These are phyloP conservation scores for Fonsecaea multimorphosa DNA, from an alignment of 2,329 filamentous ascomycete species.

Conservation along the genomic window DNA sequence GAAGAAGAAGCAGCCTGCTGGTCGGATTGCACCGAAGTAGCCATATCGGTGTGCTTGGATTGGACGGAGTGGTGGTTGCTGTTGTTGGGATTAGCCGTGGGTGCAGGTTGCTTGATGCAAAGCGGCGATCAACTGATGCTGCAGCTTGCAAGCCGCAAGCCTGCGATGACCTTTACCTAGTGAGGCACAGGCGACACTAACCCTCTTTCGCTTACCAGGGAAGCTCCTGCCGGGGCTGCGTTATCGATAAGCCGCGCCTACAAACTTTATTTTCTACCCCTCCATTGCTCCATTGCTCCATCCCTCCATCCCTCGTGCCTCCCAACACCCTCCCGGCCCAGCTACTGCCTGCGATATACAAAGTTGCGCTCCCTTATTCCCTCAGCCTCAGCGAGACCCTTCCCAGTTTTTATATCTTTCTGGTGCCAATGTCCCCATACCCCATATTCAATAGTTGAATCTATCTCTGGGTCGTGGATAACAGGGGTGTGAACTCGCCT, in stretches of 20 bases:
- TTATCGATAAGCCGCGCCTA: background rate
- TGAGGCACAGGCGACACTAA: background rate
- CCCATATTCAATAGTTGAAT: background rate
- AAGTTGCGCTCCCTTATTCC: background rate
- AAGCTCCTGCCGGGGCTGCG: background rate
- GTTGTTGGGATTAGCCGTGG: constrained; percentile 13
- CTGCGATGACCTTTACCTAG: background rate
- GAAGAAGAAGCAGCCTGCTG: constrained; percentile 21
- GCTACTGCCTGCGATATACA: background rate
- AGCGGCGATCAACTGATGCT: background rate
- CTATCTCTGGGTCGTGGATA: background rate
- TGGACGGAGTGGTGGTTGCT: constrained; percentile 11
- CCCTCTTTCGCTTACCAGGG: background rate
- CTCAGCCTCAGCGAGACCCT: background rate
- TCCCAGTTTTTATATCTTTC: background rate
- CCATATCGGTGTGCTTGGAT: constrained; percentile 30
- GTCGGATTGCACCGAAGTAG: constrained; percentile 26
- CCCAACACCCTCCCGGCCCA: background rate
- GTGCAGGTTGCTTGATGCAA: background rate
- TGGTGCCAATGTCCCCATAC: background rate
- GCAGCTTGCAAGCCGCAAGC: background rate
- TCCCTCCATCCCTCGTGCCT: too few species aligned
- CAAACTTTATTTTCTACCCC: background rate
- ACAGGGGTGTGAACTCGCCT: too few species aligned
- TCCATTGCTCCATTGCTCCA: too few species aligned